These are phyloP conservation scores for Vaccinium vitisidaea DNA, from an alignment of 148 eudicot species.

Conservation along the genomic window DNA sequence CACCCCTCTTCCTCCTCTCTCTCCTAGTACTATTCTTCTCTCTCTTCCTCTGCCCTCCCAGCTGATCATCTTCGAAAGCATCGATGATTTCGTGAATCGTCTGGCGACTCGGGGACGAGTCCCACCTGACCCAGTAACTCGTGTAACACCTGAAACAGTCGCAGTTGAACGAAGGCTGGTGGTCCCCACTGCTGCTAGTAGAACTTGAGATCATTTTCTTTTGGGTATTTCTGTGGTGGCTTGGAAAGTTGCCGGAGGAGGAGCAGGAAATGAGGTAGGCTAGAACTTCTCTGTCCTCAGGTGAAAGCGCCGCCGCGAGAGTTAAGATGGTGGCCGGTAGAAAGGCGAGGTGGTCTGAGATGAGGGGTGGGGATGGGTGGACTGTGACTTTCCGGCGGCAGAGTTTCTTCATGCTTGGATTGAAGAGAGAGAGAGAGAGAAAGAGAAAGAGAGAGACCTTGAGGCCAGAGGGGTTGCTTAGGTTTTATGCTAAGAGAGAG, in stretches of 20 bases:
- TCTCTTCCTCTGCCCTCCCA: constrained; percentile 21
- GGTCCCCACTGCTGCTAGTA: constrained; percentile 27
- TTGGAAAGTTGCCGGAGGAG: constrained; percentile 27
- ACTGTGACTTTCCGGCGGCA: constrained; percentile 55
- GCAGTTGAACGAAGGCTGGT: constrained; percentile 51
- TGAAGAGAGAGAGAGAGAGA: not conserved
- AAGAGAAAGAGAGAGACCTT: not conserved
- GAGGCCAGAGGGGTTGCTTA: not conserved
- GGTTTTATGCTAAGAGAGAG: constrained; percentile 1
- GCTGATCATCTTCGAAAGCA: constrained; percentile 55
- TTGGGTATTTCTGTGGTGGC: constrained; percentile 7
- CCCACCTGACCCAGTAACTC: constrained; percentile 80
- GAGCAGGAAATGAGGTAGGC: constrained; percentile 78
- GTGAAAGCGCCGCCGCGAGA: constrained; percentile 55
- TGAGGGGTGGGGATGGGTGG: constrained; percentile 65
- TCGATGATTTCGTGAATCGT: constrained; percentile 79
- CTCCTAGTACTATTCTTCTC: constrained; percentile 11
- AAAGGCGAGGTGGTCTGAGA: constrained; percentile 46
- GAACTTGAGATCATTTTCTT: not conserved
- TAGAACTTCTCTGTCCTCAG: constrained; percentile 57
- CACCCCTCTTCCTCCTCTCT: constrained; percentile 30
- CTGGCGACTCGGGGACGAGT: constrained; percentile 72
- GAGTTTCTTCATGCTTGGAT: constrained; percentile 59
- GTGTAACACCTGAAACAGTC: constrained; percentile 74
- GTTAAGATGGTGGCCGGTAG: constrained; percentile 70